phyloP scores from a whole-genome alignment of 2,329 filamentous ascomycete species.

The Raffaelea arxii region DNA sequence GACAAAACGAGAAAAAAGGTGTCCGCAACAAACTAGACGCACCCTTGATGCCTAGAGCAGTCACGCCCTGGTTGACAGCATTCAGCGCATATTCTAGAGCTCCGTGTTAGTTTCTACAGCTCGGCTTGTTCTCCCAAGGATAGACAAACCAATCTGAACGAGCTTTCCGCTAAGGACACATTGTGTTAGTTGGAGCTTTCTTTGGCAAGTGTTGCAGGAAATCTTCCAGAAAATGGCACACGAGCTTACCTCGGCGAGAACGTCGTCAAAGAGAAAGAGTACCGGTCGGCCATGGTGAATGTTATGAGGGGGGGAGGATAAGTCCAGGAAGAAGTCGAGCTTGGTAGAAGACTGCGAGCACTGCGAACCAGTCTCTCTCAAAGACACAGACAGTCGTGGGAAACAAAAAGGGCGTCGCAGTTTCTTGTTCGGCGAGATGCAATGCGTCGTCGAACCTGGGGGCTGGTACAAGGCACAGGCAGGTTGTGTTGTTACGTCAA shows the following conservation, averaged over 20 bases:
- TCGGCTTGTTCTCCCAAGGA: neutral
- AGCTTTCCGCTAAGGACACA: conserved; percentile 73
- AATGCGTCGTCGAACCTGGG: neutral
- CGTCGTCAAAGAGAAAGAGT: conserved; percentile 98
- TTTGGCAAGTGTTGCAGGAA: too few species aligned
- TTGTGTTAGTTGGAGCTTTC: too few species aligned
- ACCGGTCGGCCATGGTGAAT: conserved; percentile 81
- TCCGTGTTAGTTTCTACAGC: neutral
- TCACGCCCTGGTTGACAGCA: conserved; percentile 98
- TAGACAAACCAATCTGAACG: conserved; percentile 76
- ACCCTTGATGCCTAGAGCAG: conserved; percentile 98
- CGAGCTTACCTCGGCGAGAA: conserved; percentile 90
- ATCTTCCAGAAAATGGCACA: too few species aligned
- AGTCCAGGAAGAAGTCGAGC: neutral
- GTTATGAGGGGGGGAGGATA: neutral
- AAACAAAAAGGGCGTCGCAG: neutral
- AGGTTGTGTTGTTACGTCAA: too few species aligned
- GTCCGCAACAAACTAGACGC: conserved; percentile 17
- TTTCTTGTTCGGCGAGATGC: neutral
- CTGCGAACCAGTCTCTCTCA: too few species aligned
- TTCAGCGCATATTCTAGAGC: conserved; percentile 91
- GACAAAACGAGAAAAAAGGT: neutral
- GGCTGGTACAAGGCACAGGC: too few species aligned
- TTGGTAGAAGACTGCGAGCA: too few species aligned
- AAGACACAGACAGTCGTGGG: too few species aligned